Conservation (phyloP, 495 filamentous ascomycete species). For the Astrothelium macrocarpum region DNA sequence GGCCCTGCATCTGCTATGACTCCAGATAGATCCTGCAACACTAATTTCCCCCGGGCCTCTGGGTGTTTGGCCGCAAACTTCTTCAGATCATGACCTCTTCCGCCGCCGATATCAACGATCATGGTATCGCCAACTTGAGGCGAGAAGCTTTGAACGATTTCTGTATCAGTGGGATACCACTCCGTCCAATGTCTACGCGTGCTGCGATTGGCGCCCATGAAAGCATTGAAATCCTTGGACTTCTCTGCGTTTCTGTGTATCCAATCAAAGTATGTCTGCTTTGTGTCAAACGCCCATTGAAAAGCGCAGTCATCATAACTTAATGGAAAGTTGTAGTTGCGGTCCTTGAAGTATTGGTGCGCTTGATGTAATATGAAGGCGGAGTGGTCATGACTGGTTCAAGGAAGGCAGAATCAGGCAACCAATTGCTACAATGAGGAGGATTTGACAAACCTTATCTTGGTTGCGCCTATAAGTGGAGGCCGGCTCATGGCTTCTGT, state of each 20-base stretch:
- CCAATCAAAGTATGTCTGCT: not conserved
- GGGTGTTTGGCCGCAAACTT: constrained; percentile 2
- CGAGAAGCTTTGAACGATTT: not conserved
- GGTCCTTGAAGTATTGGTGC: not conserved
- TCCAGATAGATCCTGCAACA: constrained; percentile 11
- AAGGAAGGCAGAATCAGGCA: not conserved
- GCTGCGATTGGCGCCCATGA: constrained; percentile 10
- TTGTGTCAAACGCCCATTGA: not conserved
- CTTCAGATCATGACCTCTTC: constrained; percentile 11
- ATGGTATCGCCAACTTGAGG: constrained; percentile 4
- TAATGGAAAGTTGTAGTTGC: not conserved
- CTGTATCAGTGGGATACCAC: constrained; percentile 7
- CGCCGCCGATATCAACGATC: constrained; percentile 14
- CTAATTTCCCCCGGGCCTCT: not conserved
- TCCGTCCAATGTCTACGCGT: constrained; percentile 11
- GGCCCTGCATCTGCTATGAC: not conserved
- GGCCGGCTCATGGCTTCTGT: not conserved
- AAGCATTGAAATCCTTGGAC: constrained; percentile 9
- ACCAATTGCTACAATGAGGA: not conserved
- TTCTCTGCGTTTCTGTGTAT: not conserved
- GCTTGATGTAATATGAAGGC: not conserved
- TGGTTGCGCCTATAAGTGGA: not conserved
- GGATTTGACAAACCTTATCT: not conserved
- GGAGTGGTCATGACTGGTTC: constrained; percentile 1
- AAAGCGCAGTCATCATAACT: not conserved